Evolutionary conservation across 1,284 basidiomycete species (phyloP), one percentile per base, ranked within the genome.

Genomic region (Tausonia pullulans): DNA sequence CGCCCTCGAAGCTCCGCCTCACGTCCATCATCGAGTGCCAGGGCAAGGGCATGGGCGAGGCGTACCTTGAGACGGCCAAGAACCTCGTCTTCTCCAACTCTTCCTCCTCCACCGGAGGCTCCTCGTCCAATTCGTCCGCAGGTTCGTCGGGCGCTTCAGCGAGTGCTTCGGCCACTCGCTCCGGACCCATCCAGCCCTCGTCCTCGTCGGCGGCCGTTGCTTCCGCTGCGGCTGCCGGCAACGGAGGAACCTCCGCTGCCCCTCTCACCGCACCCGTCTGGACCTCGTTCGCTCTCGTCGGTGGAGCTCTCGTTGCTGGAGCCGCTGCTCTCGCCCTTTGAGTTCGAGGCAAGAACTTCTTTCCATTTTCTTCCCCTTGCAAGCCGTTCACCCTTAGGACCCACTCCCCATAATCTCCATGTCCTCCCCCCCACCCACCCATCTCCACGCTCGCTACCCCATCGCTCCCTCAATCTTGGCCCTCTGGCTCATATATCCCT

Each of bases 11-110:
- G 27, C 87, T 67, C 71, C 68, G 71, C 61, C 72, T 82, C 66
- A 74, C 79, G 74, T 78, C 79, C 51, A 80, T 93, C 72, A 79
- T 85, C 67, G 73, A 78, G 44, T 93, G 90, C 78, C 72, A 87
- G 68, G 81, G 83, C 71, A 79, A 80, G 71, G 76, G 79, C 2
- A 66, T 84, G 44, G 68, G 63, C 46, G 74, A 78, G 67, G 71
- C 74, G 11, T 78, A 77, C 71, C 72, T 75, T 52, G 76, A 78
- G 72, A 76, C 76, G 5, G 74, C 75, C 51, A 69, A 70, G 68
- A 76, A 14, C 55, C 43, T 57, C 55, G 4, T 57, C 14, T 57
- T 57, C 14, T 40, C 41, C 43, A 57, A 57, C 43, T 57, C 55
- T 40, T 44, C 55, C 43, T 13, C 27, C 52, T 27, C 53, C 53